Percentiles rank a stretch among this genome's conserved stretches.
Conservation (phyloP, 2,329 filamentous ascomycete genomes). For the Hortaea sp. region DNA sequence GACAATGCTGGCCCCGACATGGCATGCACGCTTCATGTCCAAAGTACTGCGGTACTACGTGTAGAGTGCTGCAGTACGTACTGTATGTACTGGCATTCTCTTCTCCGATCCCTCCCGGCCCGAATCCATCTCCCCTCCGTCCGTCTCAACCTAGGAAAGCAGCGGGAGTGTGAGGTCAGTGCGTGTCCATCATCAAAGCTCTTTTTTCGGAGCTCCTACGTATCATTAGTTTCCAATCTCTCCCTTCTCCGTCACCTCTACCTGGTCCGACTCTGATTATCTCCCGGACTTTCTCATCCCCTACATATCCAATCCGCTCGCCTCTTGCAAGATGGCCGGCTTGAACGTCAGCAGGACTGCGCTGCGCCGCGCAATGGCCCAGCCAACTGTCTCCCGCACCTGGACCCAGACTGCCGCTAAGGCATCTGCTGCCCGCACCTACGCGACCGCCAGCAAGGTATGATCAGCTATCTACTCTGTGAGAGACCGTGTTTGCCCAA, state of each 20-base stretch:
- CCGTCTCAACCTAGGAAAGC: neutral
- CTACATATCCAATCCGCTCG: conserved; percentile 3
- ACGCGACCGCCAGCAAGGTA: conserved; percentile 83
- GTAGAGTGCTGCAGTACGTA: too few species aligned
- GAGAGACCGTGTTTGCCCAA: too few species aligned
- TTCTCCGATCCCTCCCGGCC: neutral
- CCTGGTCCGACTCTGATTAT: conserved; percentile 2
- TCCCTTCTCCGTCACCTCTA: conserved; percentile 1
- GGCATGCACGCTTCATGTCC: too few species aligned
- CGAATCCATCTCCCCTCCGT: neutral
- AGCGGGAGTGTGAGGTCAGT: neutral
- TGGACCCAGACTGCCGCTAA: conserved; percentile 56
- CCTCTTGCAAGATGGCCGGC: conserved; percentile 21
- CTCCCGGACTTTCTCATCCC: neutral
- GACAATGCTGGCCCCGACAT: too few species aligned
- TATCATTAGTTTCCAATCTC: neutral
- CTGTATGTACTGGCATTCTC: too few species aligned
- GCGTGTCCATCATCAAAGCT: neutral
- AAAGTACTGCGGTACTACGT: too few species aligned
- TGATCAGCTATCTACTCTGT: neutral
- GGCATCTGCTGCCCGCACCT: conserved; percentile 63
- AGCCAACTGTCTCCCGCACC: conserved; percentile 50
- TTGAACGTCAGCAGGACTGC: conserved; percentile 49
- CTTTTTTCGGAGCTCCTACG: neutral
- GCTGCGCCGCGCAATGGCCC: conserved; percentile 65